phyloP scores from a whole-genome alignment of 2,329 filamentous ascomycete genomes.

The Cytospora paraplurivora region DNA sequence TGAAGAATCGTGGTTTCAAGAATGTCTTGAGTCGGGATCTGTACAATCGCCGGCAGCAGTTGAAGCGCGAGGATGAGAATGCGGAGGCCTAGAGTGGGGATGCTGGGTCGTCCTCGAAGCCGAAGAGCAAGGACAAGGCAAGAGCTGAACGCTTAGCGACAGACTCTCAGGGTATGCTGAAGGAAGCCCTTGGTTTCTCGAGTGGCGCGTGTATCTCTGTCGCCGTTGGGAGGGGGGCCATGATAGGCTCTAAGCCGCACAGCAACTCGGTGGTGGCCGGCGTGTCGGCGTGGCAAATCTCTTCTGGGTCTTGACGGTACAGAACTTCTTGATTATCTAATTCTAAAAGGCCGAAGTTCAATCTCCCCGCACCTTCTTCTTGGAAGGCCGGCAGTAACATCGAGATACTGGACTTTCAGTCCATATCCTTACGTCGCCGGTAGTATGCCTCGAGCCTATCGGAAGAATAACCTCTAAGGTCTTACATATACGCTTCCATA shows the following conservation, averaged over 20 bases:
- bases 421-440: no score
- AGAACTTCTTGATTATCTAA: neutral
- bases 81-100: constrained; percentile 12
- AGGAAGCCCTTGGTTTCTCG: neutral
- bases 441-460: no score
- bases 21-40: constrained; percentile 43
- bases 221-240: neutral
- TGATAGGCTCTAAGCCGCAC: neutral
- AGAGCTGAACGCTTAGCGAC: neutral
- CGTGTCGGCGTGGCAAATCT: neutral
- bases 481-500: no score
- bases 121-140: neutral
- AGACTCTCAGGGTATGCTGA: no score
- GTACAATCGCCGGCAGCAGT: constrained; percentile 41
- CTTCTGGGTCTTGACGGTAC: neutral
- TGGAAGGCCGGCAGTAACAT: no score
- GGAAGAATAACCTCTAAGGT: no score
- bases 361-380: no score
- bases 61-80: constrained; percentile 33
- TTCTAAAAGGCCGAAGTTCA: no score
- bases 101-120: neutral
- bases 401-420: no score
- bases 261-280: neutral
- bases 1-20: constrained; percentile 38
- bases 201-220: neutral